Evolutionary conservation across 192 early-diverging fungal genomes (phyloP), one percentile per base, ranked within the genome.

Genomic region (Kickxella alabastrina): DNA sequence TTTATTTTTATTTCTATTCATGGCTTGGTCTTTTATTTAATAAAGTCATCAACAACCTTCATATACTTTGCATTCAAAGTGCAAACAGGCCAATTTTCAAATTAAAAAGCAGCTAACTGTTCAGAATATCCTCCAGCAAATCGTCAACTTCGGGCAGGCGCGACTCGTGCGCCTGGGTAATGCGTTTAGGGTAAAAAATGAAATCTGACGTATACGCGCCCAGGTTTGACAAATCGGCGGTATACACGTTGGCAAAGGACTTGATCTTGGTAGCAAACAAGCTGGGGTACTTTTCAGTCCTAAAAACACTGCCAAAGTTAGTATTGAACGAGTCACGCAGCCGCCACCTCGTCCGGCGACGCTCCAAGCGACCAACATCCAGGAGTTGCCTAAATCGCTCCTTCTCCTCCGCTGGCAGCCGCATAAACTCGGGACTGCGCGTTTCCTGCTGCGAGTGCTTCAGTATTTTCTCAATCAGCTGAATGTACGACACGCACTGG

Each of bases 221-320:
- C 40, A 84, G 49, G 45, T 82, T 82, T 0, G 68, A 68, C 25
- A 84, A 39, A 43, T 79, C 63, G 0, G 83, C 72, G 5, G 78
- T 84, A 18, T 84, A 78, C 27, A 78, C 45, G 24, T 71, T 72
- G 10, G 76, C 69, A 48, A 73, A 78, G 19, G 65, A 42, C 46
- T 61, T 59, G 38, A 84, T 75, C 57, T 84, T 84, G 36, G 79
- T 77, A 5, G 83, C 79, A 65, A 84, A 84, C 49, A 77, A 59
- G 19, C 77, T 78, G 0, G 83, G 79, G 56, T 84, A 66, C 52
- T 82, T 75, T 43, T 81, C 70, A 8, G 83, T 79, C 15, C 83
- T 45, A 35, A 84, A 84, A 13, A 82, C 83, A 26, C 77, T 79
- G 31, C 83, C 83, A 74, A 84, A 84, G 38, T 77, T 68, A 0